A percentile compares a stretch with the other conserved stretches of the same genome.
Evolutionary conservation across 2,329 filamentous ascomycete species (phyloP).

Genomic region (Aspergillus texensis): DNA sequence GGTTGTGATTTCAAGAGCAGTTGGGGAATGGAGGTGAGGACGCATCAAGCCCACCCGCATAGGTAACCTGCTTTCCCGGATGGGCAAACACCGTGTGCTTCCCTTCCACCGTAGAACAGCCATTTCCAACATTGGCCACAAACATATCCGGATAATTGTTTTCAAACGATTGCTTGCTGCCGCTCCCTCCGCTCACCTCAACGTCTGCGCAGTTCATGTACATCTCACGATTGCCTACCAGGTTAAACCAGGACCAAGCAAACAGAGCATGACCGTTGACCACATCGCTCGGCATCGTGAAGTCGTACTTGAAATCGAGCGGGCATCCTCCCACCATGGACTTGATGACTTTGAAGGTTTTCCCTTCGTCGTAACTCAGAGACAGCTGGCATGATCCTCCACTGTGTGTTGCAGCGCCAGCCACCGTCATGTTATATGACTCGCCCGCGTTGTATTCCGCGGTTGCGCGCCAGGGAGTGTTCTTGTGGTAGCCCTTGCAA

Average conservation of each 20-base stretch:
- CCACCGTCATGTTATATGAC: constrained; percentile 63
- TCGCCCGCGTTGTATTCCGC: constrained; percentile 63
- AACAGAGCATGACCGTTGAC: constrained; percentile 63
- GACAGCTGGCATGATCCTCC: constrained; percentile 75
- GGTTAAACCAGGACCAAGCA: constrained; percentile 75
- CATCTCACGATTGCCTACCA: constrained; percentile 73
- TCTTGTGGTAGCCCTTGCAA: constrained; percentile 67
- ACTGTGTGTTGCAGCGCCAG: constrained; percentile 61
- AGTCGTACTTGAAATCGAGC: constrained; percentile 56
- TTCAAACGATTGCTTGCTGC: constrained; percentile 3
- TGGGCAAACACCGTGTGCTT: constrained; percentile 14
- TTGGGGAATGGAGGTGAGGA: constrained; percentile 9
- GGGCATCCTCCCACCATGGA: constrained; percentile 60
- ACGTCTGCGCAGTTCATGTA: constrained; percentile 80
- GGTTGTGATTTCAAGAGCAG: constrained; percentile 6
- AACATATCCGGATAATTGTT: constrained; percentile 12
- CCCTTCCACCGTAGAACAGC: constrained; percentile 13
- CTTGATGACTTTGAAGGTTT: constrained; percentile 67
- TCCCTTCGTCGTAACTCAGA: constrained; percentile 69
- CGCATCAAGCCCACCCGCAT: constrained; percentile 8
- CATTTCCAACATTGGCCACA: constrained; percentile 16
- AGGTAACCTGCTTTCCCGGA: constrained; percentile 14
- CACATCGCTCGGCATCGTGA: constrained; percentile 64
- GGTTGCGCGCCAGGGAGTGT: constrained; percentile 52
- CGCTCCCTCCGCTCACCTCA: constrained; percentile 49